Evolutionary conservation across 768 basidiomycete species (phyloP), one percentile per base, ranked within the genome.

Genomic region (Daedaleopsis sinensis): DNA sequence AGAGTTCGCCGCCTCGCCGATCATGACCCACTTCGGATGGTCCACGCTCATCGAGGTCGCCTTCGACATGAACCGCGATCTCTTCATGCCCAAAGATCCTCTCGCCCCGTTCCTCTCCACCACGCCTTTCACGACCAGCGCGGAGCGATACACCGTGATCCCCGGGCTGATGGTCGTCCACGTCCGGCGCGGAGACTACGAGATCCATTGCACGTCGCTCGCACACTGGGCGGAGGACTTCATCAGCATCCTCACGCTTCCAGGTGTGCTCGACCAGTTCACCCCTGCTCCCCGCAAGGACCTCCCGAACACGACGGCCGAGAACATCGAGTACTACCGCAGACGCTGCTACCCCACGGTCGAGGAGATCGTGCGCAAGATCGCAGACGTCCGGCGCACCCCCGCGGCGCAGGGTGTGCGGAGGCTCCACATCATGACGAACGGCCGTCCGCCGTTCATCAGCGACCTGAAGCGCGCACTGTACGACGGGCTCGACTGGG

Each of bases 401-500:
- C 46, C 52, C 12, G 69, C 53, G 19, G 69, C 60, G 39, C 55
- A 55, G 36, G 65, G 65, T 18, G 66, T 88, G 47, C 78, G 75
- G 59, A 75, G 75, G 47, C 68, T 90, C 23, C 90, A 86, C 61
- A 71, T 90, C 52, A 81, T 89, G 82, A 87, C 87, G 35, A 90
- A 91, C 61, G 89, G 79, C 5, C 73, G 80, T 35, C 64, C 62
- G 19, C 73, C 68, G 46, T 90, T 83, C 83, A 65, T 87, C 47
- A 64, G 58, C 0, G 77, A 82, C 55, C 70, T 87, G 49, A 79
- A 76, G 68, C 46, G 37, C 12, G 80, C 77, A 16, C 67, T 88
- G 44, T 43, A 63, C 63, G 52, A 42, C 35, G 69, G 65, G 70
- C 69, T 75, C 56, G 68, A 64, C 19, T 85, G 85, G 84, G 77